These are phyloP conservation scores for Fistulifera solaris DNA, from an alignment of 108 stramenopile species.

Conservation along the genomic window DNA sequence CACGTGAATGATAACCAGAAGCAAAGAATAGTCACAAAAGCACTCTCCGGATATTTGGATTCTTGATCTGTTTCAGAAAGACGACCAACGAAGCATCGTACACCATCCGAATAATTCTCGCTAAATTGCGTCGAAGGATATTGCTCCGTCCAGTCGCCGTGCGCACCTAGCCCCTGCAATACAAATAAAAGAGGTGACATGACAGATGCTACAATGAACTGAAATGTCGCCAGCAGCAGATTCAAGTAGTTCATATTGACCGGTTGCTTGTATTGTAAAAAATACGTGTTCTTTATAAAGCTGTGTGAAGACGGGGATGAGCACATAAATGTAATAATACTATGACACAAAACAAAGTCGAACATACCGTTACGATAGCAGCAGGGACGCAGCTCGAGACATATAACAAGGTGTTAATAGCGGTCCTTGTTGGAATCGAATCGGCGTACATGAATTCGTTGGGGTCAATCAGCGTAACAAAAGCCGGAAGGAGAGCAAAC, in stretches of 20 bases:
- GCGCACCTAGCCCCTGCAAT: slow-evolving; percentile 61
- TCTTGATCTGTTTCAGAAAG: slow-evolving; percentile 36
- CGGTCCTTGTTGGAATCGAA: slow-evolving; percentile 35
- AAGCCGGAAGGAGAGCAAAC: slow-evolving; percentile 48
- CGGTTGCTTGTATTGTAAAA: slow-evolving; percentile 61
- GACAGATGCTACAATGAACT: slow-evolving; percentile 63
- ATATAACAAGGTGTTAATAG: slow-evolving; percentile 64
- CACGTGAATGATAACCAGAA: slow-evolving; percentile 46
- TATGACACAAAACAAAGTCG: slow-evolving; percentile 28
- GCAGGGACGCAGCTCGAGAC: slow-evolving; percentile 55
- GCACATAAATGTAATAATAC: slow-evolving; percentile 29
- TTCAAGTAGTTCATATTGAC: slow-evolving; percentile 67
- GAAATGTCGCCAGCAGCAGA: slow-evolving; percentile 57
- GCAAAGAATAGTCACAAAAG: slow-evolving; percentile 41
- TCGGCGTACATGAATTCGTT: slow-evolving; percentile 53
- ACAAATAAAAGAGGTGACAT: slow-evolving; percentile 68
- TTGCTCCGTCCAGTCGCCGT: slow-evolving; percentile 40
- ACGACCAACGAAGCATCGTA: slow-evolving; percentile 64
- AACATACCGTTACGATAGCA: slow-evolving; percentile 51
- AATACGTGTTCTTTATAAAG: slow-evolving; percentile 77
- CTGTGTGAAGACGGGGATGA: slow-evolving; percentile 68
- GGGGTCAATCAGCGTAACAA: slow-evolving; percentile 42
- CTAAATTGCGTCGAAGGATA: slow-evolving; percentile 62
- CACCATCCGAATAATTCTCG: slow-evolving; percentile 57
- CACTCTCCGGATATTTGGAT: slow-evolving; percentile 45